A percentile compares a stretch with the other conserved stretches of the same genome.
Conservation (phyloP, 208 protist species). For the Trypanosoma scelopori region DNA sequence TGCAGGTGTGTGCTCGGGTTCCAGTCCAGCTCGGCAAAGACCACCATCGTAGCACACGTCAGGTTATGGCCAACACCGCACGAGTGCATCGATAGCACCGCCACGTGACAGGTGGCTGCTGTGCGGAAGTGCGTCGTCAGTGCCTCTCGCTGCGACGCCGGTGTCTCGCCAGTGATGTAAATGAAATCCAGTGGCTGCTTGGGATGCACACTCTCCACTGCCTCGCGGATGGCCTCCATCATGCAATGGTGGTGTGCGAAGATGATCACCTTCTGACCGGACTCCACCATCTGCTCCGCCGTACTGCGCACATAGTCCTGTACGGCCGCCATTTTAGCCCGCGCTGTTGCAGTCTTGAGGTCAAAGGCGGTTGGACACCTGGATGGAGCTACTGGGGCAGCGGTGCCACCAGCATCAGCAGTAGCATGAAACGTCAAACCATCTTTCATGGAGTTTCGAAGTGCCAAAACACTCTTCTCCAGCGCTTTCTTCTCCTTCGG, state of each 20-base stretch:
- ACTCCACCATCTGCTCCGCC: conserved; percentile 74
- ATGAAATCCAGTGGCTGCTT: conserved; percentile 86
- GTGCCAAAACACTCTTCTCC: conserved; percentile 67
- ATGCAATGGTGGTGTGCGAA: conserved; percentile 94
- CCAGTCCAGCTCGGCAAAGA: conserved; percentile 98
- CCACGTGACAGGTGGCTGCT: conserved; percentile 69
- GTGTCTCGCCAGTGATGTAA: conserved; percentile 90
- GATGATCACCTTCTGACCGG: conserved; percentile 89
- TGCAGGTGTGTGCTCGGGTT: conserved; percentile 95
- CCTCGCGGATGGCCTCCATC: conserved; percentile 86
- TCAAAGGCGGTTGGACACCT: conserved; percentile 73
- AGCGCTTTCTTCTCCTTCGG: conserved; percentile 83
- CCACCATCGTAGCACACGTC: conserved; percentile 90
- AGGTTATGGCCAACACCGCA: conserved; percentile 96
- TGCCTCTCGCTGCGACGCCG: conserved; percentile 57
- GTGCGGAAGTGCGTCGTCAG: conserved; percentile 78
- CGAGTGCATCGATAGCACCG: conserved; percentile 93
- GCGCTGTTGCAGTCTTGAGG: conserved; percentile 81
- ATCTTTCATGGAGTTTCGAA: conserved; percentile 42
- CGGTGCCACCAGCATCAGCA: neutral
- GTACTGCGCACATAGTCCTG: conserved; percentile 82
- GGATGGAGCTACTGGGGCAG: neutral
- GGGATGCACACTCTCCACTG: conserved; percentile 66
- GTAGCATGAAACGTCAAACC: neutral
- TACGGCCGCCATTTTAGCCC: conserved; percentile 88